Evolutionary conservation across 2,329 filamentous ascomycete genomes (phyloP).

Genomic region (Cercospora canescens): DNA sequence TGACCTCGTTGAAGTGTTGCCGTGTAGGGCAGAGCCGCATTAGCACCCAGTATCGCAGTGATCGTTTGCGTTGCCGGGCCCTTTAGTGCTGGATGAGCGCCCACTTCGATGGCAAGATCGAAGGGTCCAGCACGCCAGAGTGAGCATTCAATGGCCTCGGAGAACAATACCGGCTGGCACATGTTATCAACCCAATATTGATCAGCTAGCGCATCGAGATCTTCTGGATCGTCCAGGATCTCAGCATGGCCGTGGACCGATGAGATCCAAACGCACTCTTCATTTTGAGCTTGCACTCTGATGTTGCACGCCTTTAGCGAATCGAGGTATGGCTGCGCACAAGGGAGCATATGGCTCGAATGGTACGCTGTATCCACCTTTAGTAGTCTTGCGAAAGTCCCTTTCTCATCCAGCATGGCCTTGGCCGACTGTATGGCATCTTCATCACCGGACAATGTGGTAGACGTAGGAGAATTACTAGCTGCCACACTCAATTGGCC

Average conservation of each 20-base stretch:
- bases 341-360: constrained; percentile 39
- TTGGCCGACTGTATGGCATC: constrained; percentile 38
- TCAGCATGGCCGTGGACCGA: constrained; percentile 25
- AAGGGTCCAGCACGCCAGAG: constrained; percentile 28
- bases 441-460: constrained; percentile 49
- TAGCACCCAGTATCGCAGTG: constrained; percentile 21
- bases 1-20: constrained; percentile 26
- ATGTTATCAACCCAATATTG: constrained; percentile 52
- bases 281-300: constrained; percentile 10
- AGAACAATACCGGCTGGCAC: constrained; percentile 47
- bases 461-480: constrained; percentile 43
- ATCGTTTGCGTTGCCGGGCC: constrained; percentile 42
- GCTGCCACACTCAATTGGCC: constrained; percentile 26
- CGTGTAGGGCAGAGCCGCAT: constrained; percentile 14
- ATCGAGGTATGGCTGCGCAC: constrained; percentile 21
- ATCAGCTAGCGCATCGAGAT: constrained; percentile 22
- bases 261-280: constrained; percentile 27
- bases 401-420: constrained; percentile 34
- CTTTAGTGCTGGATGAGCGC: constrained; percentile 49
- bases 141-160: constrained; percentile 40
- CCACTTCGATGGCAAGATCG: constrained; percentile 47
- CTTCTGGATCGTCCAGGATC: constrained; percentile 21
- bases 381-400: constrained; percentile 42
- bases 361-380: constrained; percentile 49
- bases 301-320: constrained; percentile 20